Evolutionary conservation across 768 basidiomycete genomes (phyloP), one percentile per base, ranked within the genome.

Genomic region (Boletus tylopilopsis): DNA sequence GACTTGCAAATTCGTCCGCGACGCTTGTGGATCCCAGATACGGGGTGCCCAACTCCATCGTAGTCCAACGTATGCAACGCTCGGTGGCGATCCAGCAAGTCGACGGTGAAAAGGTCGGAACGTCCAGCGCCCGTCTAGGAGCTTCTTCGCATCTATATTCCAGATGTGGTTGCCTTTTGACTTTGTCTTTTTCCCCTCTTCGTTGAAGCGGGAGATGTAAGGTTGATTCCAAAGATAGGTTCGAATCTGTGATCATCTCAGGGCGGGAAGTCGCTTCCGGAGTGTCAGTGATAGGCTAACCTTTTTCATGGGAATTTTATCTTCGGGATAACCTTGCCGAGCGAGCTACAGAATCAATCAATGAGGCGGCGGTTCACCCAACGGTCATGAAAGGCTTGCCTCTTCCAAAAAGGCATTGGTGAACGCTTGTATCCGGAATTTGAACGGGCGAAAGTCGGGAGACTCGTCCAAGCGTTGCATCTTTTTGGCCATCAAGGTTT

Each of bases 161-260:
- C 95, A 99, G 57, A 97, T 96, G 62, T 98, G 95, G 71, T 99
- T 99, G 40, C 95, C 95, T 74, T 96, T 96, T 46, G 92, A 94
- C 71, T 99, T 99, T 21, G 94, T 90, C 72, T 99, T 99, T 71
- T 97, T 97, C 30, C 95, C 95, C 66, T 98, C 95, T 62, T 97
- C 93, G 66, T 99, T 99, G 76, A 94, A 98, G 25, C 95, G 89
- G 24, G 93, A 85, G 64, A 99, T 98, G 65, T 87, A 85, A 25
- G 85, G 85, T 60, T 94, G 91, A 52, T 84, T 85, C 95, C 95
- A 99, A 42, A 99, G 81, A 72, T 96, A 99, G 71, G 92, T 85
- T 59, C 94, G 86, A 66, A 91, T 82, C 90, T 92, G 18, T 51
- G 41, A 54, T 30, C 5, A 62, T 61, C 60, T 64, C 64, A 54